Conservation (phyloP, 352 stramenopile genomes). For the Phytophthora fragariae region DNA sequence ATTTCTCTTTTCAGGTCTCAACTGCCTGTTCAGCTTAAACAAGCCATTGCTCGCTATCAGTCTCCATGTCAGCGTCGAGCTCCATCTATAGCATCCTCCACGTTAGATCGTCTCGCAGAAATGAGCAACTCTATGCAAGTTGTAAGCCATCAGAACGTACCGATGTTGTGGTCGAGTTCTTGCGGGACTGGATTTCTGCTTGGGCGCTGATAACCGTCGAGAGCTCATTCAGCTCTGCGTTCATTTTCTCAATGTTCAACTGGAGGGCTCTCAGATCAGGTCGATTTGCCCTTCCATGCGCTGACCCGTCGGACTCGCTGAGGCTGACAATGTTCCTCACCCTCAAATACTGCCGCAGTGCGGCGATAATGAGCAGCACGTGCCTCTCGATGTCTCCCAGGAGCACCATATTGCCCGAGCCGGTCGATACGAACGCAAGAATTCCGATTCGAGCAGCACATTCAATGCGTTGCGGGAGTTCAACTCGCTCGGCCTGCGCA, state of each 20-base stretch:
- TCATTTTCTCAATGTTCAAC: constrained; percentile 35
- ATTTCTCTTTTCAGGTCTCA: no score
- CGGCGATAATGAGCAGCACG: constrained; percentile 23
- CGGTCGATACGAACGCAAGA: constrained; percentile 24
- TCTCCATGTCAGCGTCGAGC: constrained; percentile 24
- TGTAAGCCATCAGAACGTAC: constrained; percentile 20
- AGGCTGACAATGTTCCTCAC: constrained; percentile 6
- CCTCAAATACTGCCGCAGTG: constrained; percentile 27
- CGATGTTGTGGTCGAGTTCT: not conserved
- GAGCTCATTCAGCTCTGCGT: constrained; percentile 27
- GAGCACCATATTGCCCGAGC: constrained; percentile 25
- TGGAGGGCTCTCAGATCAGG: constrained; percentile 22
- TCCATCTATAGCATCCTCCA: not conserved
- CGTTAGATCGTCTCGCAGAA: not conserved
- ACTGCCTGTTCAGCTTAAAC: not conserved
- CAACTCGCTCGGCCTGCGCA: constrained; percentile 17
- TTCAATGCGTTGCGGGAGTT: constrained; percentile 6
- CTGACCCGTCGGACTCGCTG: not conserved
- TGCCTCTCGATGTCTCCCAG: constrained; percentile 31
- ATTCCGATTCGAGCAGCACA: constrained; percentile 25
- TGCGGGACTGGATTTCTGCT: not conserved
- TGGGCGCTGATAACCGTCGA: constrained; percentile 10
- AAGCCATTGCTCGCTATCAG: constrained; percentile 24
- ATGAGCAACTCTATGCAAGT: constrained; percentile 13
- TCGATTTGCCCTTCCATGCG: not conserved